Base-by-base conservation (phyloP, 176 grass and related monocot genomes). In the Puya raimondii region DNA sequence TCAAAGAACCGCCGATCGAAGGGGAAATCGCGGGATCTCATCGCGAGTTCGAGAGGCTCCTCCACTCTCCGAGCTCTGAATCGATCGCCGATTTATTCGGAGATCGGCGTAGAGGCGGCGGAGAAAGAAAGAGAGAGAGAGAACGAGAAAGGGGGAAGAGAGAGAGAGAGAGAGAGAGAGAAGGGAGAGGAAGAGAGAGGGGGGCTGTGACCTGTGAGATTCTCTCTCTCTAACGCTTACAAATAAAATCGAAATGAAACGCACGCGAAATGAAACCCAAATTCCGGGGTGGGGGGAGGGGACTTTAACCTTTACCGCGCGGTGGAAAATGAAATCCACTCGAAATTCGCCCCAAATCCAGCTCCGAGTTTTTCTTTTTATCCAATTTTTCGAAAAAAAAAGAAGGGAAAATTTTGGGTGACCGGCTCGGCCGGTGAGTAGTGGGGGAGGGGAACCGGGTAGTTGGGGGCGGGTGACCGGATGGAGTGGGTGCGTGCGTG, bases 171-270 rank as follows among this genome's bases (percentile, higher is more conserved):
- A 16, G 2, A 9, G 12, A 10, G 15, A 15, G 56, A 18, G 15
- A n/a, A 21, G 8, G 54, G n/a, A 13, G 56, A 8, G 3, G 14
- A 3, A 10, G 21, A 4, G 9, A 21, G 64, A 7, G 52, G 13
- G n/a, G 56, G 56, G 20, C 13, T 29, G 27, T 20, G 14, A 3
- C 3, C 65, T 49, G 16, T 33, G 10, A 49, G 33, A 17, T 47
- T 48, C 33, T 67, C 15, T 48, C 63, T 56, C 63, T 65, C 22
- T n/a, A 49, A 49, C 23, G 65, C 9, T 23, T 67, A 16, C 23
- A 49, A 49, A 67, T 67, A 12, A 67, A 67, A 67, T 47, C 58
- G 42, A 67, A 67, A 67, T 66, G 64, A 66, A 66, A 66, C 26
- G 29, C 42, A 47, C 15, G 65, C 65, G 29, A 48, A 67, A 67